Percentiles rank a stretch among this genome's conserved stretches.
phyloP scores from a whole-genome alignment of 441 rosid species.

The Croton setiger region DNA sequence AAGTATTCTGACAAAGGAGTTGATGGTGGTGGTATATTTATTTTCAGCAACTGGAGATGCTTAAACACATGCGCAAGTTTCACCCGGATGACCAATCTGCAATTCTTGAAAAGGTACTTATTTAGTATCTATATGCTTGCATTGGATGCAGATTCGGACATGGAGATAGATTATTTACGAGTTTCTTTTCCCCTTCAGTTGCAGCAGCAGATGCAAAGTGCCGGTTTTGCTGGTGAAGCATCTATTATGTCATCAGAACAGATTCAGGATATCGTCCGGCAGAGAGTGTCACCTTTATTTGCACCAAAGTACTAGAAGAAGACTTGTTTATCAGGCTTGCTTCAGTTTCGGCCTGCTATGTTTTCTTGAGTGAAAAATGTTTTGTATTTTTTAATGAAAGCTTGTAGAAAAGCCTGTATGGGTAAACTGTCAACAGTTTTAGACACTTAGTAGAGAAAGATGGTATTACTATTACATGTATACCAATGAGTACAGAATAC shows the following conservation, averaged over 20 bases:
- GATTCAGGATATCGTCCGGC: constrained; percentile 54
- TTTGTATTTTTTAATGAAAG: no score
- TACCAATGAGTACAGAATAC: no score
- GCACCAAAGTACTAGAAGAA: constrained; percentile 28
- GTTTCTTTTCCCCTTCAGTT: constrained; percentile 36
- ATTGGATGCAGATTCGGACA: no score
- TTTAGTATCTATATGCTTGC: background rate
- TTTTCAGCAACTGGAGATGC: constrained; percentile 85
- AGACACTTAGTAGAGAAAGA: no score
- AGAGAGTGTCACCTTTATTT: constrained; percentile 63
- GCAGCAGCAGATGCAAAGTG: constrained; percentile 54
- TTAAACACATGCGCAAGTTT: constrained; percentile 67
- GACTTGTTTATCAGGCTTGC: background rate
- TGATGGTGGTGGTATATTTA: background rate
- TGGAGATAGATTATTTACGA: background rate
- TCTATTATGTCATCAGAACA: constrained; percentile 56
- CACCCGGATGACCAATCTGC: constrained; percentile 69
- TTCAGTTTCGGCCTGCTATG: background rate
- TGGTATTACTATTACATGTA: no score
- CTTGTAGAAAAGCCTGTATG: no score
- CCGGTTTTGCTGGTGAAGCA: constrained; percentile 46
- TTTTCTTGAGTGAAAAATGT: background rate
- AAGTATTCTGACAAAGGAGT: constrained; percentile 1
- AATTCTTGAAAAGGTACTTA: constrained; percentile 58
- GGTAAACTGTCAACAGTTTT: no score